Percentiles rank a stretch among this genome's conserved stretches.
These are phyloP conservation scores for Podila clonocystis DNA, from an alignment of 192 early-diverging fungal genomes.

Conservation along the genomic window DNA sequence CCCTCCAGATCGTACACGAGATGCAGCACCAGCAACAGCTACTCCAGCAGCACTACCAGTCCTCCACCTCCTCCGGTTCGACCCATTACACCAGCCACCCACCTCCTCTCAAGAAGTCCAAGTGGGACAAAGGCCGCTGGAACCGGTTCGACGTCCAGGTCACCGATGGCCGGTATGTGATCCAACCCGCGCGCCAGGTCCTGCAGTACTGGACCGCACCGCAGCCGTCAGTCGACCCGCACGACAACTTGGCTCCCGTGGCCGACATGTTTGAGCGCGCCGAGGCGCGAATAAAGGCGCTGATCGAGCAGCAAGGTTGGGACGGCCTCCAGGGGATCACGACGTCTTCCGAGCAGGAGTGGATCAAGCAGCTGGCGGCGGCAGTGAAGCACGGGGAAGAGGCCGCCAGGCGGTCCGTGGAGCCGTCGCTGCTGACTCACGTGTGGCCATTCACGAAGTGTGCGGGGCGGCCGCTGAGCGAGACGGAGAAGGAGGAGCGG, in stretches of 20 bases:
- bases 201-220: constrained; percentile 34
- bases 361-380: constrained; percentile 22
- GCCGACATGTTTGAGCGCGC: constrained; percentile 14
- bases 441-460: neutral
- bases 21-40: constrained; percentile 3
- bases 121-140: constrained; percentile 33
- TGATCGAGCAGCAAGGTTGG: constrained; percentile 28
- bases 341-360: constrained; percentile 20
- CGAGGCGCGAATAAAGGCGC: constrained; percentile 11
- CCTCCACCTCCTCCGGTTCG: neutral
- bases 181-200: constrained; percentile 11
- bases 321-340: constrained; percentile 30
- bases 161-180: constrained; percentile 18
- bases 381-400: constrained; percentile 36
- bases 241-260: constrained; percentile 22
- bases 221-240: constrained; percentile 12
- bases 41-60: neutral
- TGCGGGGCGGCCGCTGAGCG: neutral
- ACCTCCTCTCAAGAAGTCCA: constrained; percentile 4
- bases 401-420: constrained; percentile 2
- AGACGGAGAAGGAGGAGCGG: constrained; percentile 19
- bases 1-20: constrained; percentile 15
- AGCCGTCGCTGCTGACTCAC: neutral
- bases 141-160: constrained; percentile 30
- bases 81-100: neutral